Conservation (phyloP, 2,329 filamentous ascomycete genomes). For the Ascochyta clinopodiicola region DNA sequence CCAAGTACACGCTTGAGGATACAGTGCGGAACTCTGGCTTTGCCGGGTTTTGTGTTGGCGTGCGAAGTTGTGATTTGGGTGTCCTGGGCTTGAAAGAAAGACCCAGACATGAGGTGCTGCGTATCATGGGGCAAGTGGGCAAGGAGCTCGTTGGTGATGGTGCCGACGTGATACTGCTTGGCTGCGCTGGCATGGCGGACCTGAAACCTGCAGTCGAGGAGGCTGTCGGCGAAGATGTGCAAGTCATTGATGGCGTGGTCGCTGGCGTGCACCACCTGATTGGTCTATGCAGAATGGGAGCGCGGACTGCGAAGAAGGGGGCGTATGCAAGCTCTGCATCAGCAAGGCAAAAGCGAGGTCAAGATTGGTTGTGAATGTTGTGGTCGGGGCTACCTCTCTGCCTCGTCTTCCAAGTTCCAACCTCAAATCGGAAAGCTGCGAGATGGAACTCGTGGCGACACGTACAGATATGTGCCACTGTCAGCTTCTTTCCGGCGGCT, state of each 20-base stretch:
- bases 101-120: constrained; percentile 49
- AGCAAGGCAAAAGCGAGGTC: constrained; percentile 36
- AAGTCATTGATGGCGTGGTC: constrained; percentile 60
- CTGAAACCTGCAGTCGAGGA: constrained; percentile 56
- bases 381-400: neutral
- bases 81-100: constrained; percentile 55
- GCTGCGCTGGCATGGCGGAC: constrained; percentile 59
- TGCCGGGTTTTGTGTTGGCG: constrained; percentile 52
- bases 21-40: constrained; percentile 53
- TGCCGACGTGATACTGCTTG: constrained; percentile 54
- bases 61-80: constrained; percentile 51
- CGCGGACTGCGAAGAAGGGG: constrained; percentile 55
- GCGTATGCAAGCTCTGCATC: constrained; percentile 50
- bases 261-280: constrained; percentile 56
- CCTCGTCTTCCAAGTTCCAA: neutral
- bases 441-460: neutral
- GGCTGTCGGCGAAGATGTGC: constrained; percentile 54
- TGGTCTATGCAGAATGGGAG: constrained; percentile 54
- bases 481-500: neutral
- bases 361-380: constrained; percentile 40
- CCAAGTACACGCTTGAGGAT: constrained; percentile 51
- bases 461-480: neutral
- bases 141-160: constrained; percentile 50
- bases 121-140: constrained; percentile 50
- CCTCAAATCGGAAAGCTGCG: neutral